A percentile compares a stretch with the other conserved stretches of the same genome.
phyloP scores from a whole-genome alignment of 2,329 filamentous ascomycete genomes.

The Colletotrichum siamense region DNA sequence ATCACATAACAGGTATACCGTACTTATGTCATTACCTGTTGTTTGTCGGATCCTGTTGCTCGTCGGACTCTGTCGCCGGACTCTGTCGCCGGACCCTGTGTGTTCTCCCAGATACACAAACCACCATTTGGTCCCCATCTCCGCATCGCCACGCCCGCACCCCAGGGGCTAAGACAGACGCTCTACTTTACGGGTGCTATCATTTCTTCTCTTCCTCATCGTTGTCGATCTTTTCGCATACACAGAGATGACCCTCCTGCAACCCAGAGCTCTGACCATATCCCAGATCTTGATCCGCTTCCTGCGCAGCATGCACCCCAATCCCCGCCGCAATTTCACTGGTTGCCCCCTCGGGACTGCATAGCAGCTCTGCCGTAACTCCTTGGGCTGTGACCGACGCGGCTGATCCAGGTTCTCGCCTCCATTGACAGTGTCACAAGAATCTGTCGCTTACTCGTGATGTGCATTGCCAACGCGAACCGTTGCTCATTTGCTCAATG shows the following conservation, averaged over 20 bases:
- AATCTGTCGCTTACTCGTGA: not conserved
- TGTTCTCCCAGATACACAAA: too few relatives aligned
- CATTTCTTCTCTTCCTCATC: too few relatives aligned
- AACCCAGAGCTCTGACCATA: too few relatives aligned
- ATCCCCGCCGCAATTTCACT: not conserved
- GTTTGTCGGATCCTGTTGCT: not conserved
- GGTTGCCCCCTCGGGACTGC: not conserved
- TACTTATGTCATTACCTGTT: not conserved
- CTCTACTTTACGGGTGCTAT: too few relatives aligned
- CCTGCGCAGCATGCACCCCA: too few relatives aligned
- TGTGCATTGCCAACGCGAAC: not conserved
- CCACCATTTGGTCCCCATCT: too few relatives aligned
- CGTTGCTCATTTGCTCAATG: not conserved
- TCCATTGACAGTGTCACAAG: not conserved
- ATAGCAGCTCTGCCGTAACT: not conserved
- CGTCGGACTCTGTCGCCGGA: too few relatives aligned
- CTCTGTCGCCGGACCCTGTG: too few relatives aligned
- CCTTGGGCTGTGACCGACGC: not conserved
- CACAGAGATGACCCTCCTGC: too few relatives aligned
- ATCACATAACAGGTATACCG: not conserved
- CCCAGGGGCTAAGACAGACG: too few relatives aligned
- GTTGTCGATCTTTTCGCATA: too few relatives aligned
- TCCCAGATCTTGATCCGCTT: not conserved
- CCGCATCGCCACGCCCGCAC: too few relatives aligned
- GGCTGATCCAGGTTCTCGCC: not conserved